phyloP scores from a whole-genome alignment of 2,329 filamentous ascomycete genomes.

The Cladophialophora chaetospira region DNA sequence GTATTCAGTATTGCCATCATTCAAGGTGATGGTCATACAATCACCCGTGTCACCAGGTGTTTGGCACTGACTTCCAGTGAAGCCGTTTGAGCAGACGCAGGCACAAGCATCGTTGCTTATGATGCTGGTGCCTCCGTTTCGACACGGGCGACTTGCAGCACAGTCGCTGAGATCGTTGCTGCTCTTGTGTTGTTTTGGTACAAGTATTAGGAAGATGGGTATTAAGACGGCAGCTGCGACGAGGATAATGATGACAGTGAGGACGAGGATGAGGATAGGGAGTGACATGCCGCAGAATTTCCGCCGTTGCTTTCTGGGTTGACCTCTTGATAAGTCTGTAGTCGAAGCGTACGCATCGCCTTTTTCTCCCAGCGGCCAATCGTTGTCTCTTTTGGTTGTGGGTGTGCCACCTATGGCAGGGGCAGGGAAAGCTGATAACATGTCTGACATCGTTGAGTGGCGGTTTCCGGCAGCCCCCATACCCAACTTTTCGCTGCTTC shows the following conservation, averaged over 20 bases:
- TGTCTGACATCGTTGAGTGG: slow-evolving; percentile 62
- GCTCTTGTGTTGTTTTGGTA: slow-evolving; percentile 53
- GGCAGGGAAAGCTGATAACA: slow-evolving; percentile 66
- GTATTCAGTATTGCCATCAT: slow-evolving; percentile 42
- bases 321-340: slow-evolving; percentile 33
- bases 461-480: slow-evolving; percentile 29
- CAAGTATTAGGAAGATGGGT: slow-evolving; percentile 65
- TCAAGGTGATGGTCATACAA: slow-evolving; percentile 49
- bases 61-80: slow-evolving; percentile 66
- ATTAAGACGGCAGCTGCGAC: slow-evolving; percentile 81
- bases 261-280: slow-evolving; percentile 71
- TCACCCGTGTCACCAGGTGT: slow-evolving; percentile 47
- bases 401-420: slow-evolving; percentile 55
- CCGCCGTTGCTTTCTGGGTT: slow-evolving; percentile 43
- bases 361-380: slow-evolving; percentile 45
- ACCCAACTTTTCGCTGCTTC: slow-evolving; percentile 36
- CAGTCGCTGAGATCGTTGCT: slow-evolving; percentile 51
- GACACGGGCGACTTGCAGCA: slow-evolving; percentile 63
- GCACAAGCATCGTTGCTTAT: slow-evolving; percentile 69
- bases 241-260: slow-evolving; percentile 68
- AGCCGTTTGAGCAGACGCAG: slow-evolving; percentile 88
- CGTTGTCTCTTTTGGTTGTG: slow-evolving; percentile 37
- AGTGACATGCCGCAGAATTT: slow-evolving; percentile 82
- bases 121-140: slow-evolving; percentile 79
- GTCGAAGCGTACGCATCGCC: slow-evolving; percentile 30